Evolutionary conservation across 768 basidiomycete genomes (phyloP).

Genomic region (Leccinum variicolor): DNA sequence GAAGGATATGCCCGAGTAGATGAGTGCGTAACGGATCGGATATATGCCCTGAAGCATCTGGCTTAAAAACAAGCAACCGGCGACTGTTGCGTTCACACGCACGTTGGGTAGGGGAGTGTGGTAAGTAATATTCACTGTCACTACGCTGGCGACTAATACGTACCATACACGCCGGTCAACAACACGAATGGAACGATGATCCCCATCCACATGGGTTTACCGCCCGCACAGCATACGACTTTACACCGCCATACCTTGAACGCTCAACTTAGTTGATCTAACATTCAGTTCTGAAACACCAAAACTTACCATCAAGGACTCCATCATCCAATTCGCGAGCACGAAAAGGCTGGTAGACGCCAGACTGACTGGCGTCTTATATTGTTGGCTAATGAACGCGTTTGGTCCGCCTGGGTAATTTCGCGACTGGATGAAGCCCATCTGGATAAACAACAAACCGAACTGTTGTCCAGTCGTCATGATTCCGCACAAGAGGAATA

Average conservation of each 20-base stretch:
- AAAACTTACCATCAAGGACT: slow-evolving; percentile 17
- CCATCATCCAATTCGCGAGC: slow-evolving; percentile 21
- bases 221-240: slow-evolving; percentile 14
- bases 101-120: not conserved
- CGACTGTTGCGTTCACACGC: not conserved
- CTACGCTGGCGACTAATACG: not conserved
- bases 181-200: slow-evolving; percentile 5
- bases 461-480: slow-evolving; percentile 17
- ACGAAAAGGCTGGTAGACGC: slow-evolving; percentile 13
- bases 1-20: slow-evolving; percentile 11
- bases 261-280: not conserved
- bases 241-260: slow-evolving; percentile 23
- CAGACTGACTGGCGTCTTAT: not conserved
- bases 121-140: not conserved
- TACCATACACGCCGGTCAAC: slow-evolving; percentile 12
- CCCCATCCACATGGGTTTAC: slow-evolving; percentile 4
- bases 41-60: not conserved
- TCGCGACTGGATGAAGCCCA: slow-evolving; percentile 10
- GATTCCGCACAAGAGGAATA: slow-evolving; percentile 7
- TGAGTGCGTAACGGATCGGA: not conserved
- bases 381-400: not conserved
- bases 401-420: slow-evolving; percentile 18
- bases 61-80: slow-evolving; percentile 3
- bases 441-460: slow-evolving; percentile 14
- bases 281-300: not conserved